Evolutionary conservation across 129 eudicot species (phyloP), one percentile per base, ranked within the genome.

Genomic region (Glebionis coronaria): DNA sequence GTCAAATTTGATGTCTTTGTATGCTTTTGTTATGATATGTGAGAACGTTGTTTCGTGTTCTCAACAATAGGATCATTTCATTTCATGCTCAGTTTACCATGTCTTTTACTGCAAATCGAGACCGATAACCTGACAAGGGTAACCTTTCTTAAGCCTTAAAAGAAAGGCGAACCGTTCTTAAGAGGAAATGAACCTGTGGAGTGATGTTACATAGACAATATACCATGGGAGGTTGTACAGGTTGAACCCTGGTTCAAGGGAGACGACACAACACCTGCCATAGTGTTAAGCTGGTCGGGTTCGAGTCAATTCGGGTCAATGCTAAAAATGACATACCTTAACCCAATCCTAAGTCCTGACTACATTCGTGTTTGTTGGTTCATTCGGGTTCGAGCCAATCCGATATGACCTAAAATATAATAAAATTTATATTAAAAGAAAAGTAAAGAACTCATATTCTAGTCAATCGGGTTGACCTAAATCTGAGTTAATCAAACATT

Each of bases 161-260:
- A 56, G 27, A n/a, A n/a, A 69, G 63, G 46, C 44, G 8, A 40
- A 44, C 56, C 69, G 47, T 64, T 20, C 20, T 64, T 44, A 64
- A 64, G 56, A 64, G 69, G 56, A 45, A 64, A 64, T 55, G 21
- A 64, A 18, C 19, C 4, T 63, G 28, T 16, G 62, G 62, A 9
- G 9, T 10, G 44, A 23, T 19, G 70, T 52, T 61, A 67, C 72
- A 67, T 67, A 60, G 61, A 16, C 38, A 4, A 5, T 29, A 25
- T 31, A 20, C 42, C 16, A 23, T 55, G 27, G 44, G 40, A 55
- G 44, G 65, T 45, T 56, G 65, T 69, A 56, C 6, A 25, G 65
- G 46, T 69, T 56, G 66, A 55, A 69, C 74, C 65, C 45, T 69
- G 56, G 66, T 56, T 64, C 65, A 56, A 69, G 54, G 56, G 45